A percentile compares a stretch with the other conserved stretches of the same genome.
These are phyloP conservation scores for Styphnolobium japonicum DNA, from an alignment of 306 rosid species.

Conservation along the genomic window DNA sequence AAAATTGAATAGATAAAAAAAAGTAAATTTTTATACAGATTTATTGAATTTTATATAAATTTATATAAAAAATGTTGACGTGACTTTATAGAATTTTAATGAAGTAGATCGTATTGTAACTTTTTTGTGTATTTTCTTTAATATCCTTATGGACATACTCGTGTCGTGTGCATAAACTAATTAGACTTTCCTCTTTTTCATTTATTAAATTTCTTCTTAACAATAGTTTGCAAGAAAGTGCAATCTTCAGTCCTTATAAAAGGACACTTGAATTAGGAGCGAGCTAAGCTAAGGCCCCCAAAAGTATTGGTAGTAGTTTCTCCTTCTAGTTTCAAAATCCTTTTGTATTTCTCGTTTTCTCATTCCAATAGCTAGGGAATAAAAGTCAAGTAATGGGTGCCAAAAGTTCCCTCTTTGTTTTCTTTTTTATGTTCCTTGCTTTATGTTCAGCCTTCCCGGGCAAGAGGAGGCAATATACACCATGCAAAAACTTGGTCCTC, in stretches of 20 bases:
- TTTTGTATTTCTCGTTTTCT: not conserved
- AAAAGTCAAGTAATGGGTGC: constrained; percentile 27
- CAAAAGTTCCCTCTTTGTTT: constrained; percentile 12
- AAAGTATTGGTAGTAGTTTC: not conserved
- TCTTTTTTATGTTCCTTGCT: constrained; percentile 24
- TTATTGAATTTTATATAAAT: no score
- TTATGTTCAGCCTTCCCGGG: constrained; percentile 36
- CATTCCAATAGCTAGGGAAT: not conserved
- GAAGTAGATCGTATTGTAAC: not conserved
- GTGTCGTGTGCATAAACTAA: not conserved
- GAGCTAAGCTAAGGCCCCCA: not conserved
- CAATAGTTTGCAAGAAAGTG: no score
- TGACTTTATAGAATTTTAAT: not conserved
- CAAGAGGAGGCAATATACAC: constrained; percentile 24
- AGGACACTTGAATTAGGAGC: not conserved
- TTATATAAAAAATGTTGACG: not conserved
- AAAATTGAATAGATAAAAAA: no score
- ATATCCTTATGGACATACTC: not conserved
- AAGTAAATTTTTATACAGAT: no score
- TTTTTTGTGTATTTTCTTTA: not conserved
- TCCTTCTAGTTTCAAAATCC: not conserved
- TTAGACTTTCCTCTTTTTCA: not conserved
- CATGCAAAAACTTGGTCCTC: constrained; percentile 60
- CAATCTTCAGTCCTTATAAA: not conserved
- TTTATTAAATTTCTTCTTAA: not conserved